Evolutionary conservation across 2,329 filamentous ascomycete species (phyloP), one percentile per base, ranked within the genome.

Genomic region (Penicillium sp.): DNA sequence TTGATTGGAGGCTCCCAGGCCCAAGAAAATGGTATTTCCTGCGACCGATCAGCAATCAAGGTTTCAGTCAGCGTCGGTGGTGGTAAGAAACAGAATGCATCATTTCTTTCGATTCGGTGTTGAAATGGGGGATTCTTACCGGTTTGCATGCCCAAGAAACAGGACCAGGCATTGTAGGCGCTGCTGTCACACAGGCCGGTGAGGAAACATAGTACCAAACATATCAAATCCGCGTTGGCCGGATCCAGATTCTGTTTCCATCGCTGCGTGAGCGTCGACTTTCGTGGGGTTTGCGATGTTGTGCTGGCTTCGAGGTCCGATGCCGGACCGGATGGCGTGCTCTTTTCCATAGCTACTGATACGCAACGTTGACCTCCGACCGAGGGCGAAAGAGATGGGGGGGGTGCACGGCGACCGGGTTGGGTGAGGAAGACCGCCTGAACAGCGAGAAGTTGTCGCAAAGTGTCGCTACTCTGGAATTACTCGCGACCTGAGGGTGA

Each of bases 11-110:
- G 72, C 66, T 33, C 72, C 72, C 5, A 75, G 68, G 18, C 70
- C 72, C 43, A 73, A 65, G 63, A 74, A 74, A 51, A 75, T 64
- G 28, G 72, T 74, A 54, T 75, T 74, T 51, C 71, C 71, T 74
- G 47, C 40, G 9, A 5, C 9, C 12, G 12, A 38, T 2, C 34
- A 29, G 34, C 4, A 27, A 43, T 24, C 32, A 9, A 13, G 42
- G 35, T 12, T 24, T 53, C 38, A 46, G 40, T 24, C 26, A 39
- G 40, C 25, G 4, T 24, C 34, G 18, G 35, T 37, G 9, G 9
- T 8, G 3, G 35, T 3, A 13, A 5, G 35, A 12, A 6, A 12
- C 9, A 36, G 33, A 4, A 36, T 34, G 26, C 5, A 29, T 29
- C 12, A 11, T 33, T 36, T 11, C 4, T 29, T n/a, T 42, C 6